Evolutionary conservation across 306 rosid species (phyloP), one percentile per base, ranked within the genome.

Genomic region (Crotalaria pallida): DNA sequence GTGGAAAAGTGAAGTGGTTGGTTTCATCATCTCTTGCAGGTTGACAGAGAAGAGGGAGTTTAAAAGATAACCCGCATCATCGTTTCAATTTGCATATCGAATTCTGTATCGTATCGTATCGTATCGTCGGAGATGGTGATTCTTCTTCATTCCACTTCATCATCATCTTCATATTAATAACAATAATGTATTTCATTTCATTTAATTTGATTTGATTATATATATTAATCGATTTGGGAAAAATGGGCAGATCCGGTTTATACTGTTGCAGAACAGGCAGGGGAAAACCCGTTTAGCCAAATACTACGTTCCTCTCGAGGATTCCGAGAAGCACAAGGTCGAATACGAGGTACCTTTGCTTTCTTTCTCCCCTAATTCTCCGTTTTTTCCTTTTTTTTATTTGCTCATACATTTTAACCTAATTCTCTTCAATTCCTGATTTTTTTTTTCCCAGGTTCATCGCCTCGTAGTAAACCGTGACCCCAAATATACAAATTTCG

Each of bases 401-500:
- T 10, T 38, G 13, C 3, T 1, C 13, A 38, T 38, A 38, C 44
- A 38, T 10, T 50, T 50, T 26, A 51, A 66, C 79, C 75, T 76
- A 52, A 41, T 68, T 41, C 41, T 58, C 22, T 63, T 65, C 27
- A 26, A 40, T 71, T 81, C 40, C 33, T 58, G 36, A 26, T 23
- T 71, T 34, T 38, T 31, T 31, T 27, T 27, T 27, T 27, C n/a
- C n/a, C 74, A 93, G 98, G 98, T 91, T 73, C 99, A 94, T 71
- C 99, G 99, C 29, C 81, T 94, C 87, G 99, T 94, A 23, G 99
- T 94, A 7, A 94, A 94, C 74, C 84, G 99, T 80, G 99, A 94
- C 84, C 93, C 99, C 78, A 94, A 94, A 82, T 83, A 85, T 76
- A 94, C 99, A 9, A 94, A 94, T 76, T 94, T 94, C 69, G 99